Conservation (phyloP, 148 eudicot species). For the Vaccinium vitisidaea region DNA sequence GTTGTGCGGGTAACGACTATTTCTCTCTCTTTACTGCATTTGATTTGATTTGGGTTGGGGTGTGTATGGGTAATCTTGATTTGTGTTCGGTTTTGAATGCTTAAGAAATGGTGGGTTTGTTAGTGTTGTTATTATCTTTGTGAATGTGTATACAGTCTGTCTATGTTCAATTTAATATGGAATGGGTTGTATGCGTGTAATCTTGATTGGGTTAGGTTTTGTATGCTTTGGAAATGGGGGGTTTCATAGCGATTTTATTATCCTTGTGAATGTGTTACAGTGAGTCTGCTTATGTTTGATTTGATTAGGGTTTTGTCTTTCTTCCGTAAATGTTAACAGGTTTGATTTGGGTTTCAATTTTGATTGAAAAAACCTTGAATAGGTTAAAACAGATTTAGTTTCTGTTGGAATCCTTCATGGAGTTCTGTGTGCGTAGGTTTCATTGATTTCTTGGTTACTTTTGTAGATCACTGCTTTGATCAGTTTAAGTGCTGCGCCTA, state of each 20-base stretch:
- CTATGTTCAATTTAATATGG: background rate
- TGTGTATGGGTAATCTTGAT: background rate
- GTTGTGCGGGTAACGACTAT: conserved; percentile 49
- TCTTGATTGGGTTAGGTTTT: background rate
- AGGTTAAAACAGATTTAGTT: background rate
- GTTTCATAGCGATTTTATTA: background rate
- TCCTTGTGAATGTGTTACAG: background rate
- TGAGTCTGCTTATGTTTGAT: background rate
- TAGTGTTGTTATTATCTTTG: background rate
- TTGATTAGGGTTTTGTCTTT: background rate
- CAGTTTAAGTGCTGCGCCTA: background rate
- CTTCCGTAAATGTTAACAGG: background rate
- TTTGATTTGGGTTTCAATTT: background rate
- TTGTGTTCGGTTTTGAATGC: background rate
- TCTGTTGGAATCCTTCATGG: background rate
- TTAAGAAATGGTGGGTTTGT: background rate
- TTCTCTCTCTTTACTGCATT: background rate
- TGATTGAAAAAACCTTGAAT: background rate
- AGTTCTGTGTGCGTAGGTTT: background rate
- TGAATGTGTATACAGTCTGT: background rate
- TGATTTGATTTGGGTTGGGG: background rate
- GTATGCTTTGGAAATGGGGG: background rate
- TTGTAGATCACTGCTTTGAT: background rate
- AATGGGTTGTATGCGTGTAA: too few species aligned
- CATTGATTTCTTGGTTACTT: background rate